These are phyloP conservation scores for Penicillium decumbens DNA, from an alignment of 2,329 filamentous ascomycete species.

Conservation along the genomic window DNA sequence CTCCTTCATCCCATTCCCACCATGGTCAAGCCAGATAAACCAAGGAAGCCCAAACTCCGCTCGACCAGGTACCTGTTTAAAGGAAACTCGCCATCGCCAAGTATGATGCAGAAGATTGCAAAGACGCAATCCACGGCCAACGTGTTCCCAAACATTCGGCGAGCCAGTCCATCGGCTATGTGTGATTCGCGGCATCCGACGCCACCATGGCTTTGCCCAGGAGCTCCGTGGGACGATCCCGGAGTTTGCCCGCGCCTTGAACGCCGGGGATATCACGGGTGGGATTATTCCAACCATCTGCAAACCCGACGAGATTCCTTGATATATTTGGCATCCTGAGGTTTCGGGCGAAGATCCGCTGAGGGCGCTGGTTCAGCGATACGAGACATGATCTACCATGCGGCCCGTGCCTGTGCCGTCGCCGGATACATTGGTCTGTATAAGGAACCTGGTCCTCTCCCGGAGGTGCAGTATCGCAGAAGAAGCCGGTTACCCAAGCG, in stretches of 20 bases:
- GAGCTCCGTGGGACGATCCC: not conserved
- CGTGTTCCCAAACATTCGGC: no score
- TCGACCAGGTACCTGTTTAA: no score
- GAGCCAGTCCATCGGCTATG: no score
- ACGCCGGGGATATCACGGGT: slow-evolving; percentile 14
- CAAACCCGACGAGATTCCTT: slow-evolving; percentile 6
- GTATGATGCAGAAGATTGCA: no score
- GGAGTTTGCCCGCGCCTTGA: slow-evolving; percentile 10
- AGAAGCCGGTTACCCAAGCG: slow-evolving; percentile 34
- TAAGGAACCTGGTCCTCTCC: slow-evolving; percentile 35
- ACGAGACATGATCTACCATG: slow-evolving; percentile 34
- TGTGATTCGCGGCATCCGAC: no score
- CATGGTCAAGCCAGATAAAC: no score
- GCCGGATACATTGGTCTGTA: slow-evolving; percentile 38
- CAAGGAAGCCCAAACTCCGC: no score
- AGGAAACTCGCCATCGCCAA: no score
- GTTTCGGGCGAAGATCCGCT: slow-evolving; percentile 4
- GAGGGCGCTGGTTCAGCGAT: slow-evolving; percentile 7
- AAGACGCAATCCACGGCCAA: no score
- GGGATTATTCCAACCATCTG: slow-evolving; percentile 7
- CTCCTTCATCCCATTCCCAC: no score
- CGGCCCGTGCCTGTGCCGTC: slow-evolving; percentile 41
- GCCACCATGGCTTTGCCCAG: no score
- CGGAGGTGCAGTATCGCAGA: slow-evolving; percentile 42
- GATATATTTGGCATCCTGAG: slow-evolving; percentile 15